A percentile compares a stretch with the other conserved stretches of the same genome.
phyloP scores from a whole-genome alignment of 768 basidiomycete species.

The Mycena leptocephala region DNA sequence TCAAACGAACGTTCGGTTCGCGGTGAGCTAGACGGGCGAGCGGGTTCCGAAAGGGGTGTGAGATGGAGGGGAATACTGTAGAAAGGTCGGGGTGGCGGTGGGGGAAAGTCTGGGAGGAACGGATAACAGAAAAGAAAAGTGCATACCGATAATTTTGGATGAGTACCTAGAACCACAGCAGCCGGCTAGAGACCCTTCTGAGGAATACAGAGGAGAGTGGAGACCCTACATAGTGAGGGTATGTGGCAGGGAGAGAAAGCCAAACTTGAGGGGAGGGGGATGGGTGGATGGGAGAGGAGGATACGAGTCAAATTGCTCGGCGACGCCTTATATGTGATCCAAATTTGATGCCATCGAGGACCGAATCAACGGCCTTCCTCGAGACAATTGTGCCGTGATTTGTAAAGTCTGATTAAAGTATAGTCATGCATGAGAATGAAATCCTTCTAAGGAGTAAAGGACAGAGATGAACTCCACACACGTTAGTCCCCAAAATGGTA shows the following conservation, averaged over 20 bases:
- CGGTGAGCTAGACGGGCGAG: neutral
- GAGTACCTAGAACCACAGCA: neutral
- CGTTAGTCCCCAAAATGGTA: too few relatives aligned
- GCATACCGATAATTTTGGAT: neutral
- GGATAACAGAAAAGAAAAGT: neutral
- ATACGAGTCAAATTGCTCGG: neutral
- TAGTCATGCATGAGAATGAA: too few relatives aligned
- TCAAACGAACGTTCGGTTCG: slow-evolving; percentile 12
- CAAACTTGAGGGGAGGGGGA: neutral
- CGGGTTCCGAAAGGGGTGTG: neutral
- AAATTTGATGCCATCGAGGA: neutral
- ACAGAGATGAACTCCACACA: too few relatives aligned
- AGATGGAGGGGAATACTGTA: neutral
- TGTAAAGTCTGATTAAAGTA: too few relatives aligned
- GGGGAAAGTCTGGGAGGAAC: neutral
- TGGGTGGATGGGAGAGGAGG: neutral
- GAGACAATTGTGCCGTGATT: slow-evolving; percentile 1
- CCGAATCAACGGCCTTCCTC: neutral
- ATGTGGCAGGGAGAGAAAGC: neutral
- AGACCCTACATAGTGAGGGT: neutral
- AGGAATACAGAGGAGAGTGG: neutral
- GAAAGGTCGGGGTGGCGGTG: neutral
- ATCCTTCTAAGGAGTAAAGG: too few relatives aligned
- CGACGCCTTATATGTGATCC: slow-evolving; percentile 2
- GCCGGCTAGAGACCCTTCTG: neutral